Evolutionary conservation across 768 basidiomycete genomes (phyloP), one percentile per base, ranked within the genome.

Genomic region (Psilocybe subaeruginosa): DNA sequence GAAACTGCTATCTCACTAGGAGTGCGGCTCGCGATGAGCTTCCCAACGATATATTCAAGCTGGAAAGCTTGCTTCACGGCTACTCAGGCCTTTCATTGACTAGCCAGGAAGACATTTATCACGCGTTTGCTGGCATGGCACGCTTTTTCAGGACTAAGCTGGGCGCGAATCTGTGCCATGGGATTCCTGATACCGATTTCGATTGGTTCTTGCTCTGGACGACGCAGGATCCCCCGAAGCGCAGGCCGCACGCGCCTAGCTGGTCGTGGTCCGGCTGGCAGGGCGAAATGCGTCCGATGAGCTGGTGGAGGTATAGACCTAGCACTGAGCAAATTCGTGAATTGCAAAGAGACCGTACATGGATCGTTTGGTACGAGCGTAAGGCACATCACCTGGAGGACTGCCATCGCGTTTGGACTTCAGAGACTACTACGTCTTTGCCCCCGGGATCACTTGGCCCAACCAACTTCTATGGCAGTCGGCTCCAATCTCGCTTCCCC

Each of bases 261-360:
- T 64, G 62, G 62, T 60, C 62, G 0, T 64, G 62, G 62, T 64
- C 62, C 0, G 62, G 58, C 5, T 64, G 62, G 62, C 8, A 19
- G 9, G 62, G 62, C 8, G 1, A 39, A 23, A 51, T 58, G 27
- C 54, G 27, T 17, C 59, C 59, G 12, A 23, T 56, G 11, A 60
- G 52, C 12, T 59, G 54, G 54, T 12, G 31, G 2, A 41, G 52
- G 49, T 59, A 56, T 37, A 45, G 35, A 8, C 58, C 47, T 12
- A 59, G 50, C 54, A 49, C 56, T 9, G 30, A 11, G 8, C 27
- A 23, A 35, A 23, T 64, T 23, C 62, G 62, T 16, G 51, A 56
- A 30, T 37, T 29, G 3, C 54, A 59, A 46, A 35, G 50, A 12
- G n/a, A 37, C 17, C 47, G 58, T 3, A 64, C 62, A 8, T 64